These are phyloP conservation scores for Leishmania turanica DNA, from an alignment of 208 protist genomes.

Conservation along the genomic window DNA sequence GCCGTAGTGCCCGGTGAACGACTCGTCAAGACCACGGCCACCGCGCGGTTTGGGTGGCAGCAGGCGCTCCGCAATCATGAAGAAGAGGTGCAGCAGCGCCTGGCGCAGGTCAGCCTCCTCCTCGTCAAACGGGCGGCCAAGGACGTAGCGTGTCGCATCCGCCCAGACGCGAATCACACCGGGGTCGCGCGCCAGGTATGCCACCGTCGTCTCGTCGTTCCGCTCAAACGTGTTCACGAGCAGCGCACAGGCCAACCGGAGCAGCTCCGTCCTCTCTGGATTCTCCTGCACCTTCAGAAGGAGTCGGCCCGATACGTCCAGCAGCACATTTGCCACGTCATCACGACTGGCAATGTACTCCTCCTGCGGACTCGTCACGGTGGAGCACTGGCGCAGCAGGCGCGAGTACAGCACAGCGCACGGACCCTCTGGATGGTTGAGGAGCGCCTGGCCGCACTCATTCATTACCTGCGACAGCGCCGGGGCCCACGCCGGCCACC, in stretches of 20 bases:
- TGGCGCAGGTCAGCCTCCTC: slow-evolving; percentile 79
- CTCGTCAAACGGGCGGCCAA: slow-evolving; percentile 48
- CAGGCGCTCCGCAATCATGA: slow-evolving; percentile 63
- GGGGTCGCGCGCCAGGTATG: slow-evolving; percentile 46
- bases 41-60: slow-evolving; percentile 39
- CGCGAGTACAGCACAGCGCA: slow-evolving; percentile 33
- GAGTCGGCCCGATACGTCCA: slow-evolving; percentile 50
- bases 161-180: slow-evolving; percentile 57
- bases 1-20: slow-evolving; percentile 14
- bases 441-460: slow-evolving; percentile 48
- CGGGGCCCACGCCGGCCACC: slow-evolving; percentile 57
- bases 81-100: slow-evolving; percentile 79
- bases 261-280: slow-evolving; percentile 37
- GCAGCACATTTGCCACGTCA: slow-evolving; percentile 39
- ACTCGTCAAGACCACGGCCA: slow-evolving; percentile 12
- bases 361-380: slow-evolving; percentile 55
- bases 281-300: slow-evolving; percentile 37
- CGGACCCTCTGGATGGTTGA: slow-evolving; percentile 40
- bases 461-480: slow-evolving; percentile 49
- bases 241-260: slow-evolving; percentile 63
- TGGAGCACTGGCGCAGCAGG: slow-evolving; percentile 63
- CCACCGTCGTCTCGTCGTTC: slow-evolving; percentile 47
- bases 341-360: slow-evolving; percentile 47
- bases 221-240: slow-evolving; percentile 82
- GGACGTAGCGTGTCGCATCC: slow-evolving; percentile 41